Evolutionary conservation across 306 rosid species (phyloP).

Genomic region (Fragaria vesca): DNA sequence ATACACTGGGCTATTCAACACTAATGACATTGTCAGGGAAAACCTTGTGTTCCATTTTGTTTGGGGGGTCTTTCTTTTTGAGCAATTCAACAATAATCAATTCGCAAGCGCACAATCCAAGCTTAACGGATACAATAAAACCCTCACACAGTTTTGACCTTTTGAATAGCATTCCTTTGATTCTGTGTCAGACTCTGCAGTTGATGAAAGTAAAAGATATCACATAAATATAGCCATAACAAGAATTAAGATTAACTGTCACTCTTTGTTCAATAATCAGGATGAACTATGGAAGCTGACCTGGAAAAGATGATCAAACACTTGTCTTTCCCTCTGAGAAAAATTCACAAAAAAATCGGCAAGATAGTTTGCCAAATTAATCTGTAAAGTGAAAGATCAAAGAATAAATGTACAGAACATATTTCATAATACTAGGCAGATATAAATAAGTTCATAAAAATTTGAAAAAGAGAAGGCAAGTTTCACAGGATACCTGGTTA

Average conservation of each 20-base stretch:
- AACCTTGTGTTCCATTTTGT: too few relatives aligned
- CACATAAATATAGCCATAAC: background rate
- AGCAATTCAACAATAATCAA: background rate
- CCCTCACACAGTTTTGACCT: constrained; percentile 43
- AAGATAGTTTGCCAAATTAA: constrained; percentile 66
- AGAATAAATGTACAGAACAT: background rate
- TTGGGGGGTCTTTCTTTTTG: background rate
- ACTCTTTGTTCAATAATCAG: background rate
- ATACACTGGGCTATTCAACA: background rate
- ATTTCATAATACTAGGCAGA: background rate
- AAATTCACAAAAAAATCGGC: constrained; percentile 65
- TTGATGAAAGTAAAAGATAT: constrained; percentile 16
- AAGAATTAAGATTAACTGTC: background rate
- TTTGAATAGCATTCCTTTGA: constrained; percentile 64
- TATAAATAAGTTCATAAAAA: background rate
- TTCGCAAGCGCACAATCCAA: constrained; percentile 4
- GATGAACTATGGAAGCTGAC: constrained; percentile 28
- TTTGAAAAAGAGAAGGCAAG: background rate
- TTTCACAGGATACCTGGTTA: constrained; percentile 54
- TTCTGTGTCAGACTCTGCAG: constrained; percentile 68
- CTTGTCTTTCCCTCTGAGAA: constrained; percentile 53
- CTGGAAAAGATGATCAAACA: constrained; percentile 66
- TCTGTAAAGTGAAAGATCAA: constrained; percentile 43
- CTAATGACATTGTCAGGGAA: background rate
- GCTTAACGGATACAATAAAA: background rate